Evolutionary conservation across 768 basidiomycete genomes (phyloP), one percentile per base, ranked within the genome.

Genomic region (Hysterangium stoloniferum): DNA sequence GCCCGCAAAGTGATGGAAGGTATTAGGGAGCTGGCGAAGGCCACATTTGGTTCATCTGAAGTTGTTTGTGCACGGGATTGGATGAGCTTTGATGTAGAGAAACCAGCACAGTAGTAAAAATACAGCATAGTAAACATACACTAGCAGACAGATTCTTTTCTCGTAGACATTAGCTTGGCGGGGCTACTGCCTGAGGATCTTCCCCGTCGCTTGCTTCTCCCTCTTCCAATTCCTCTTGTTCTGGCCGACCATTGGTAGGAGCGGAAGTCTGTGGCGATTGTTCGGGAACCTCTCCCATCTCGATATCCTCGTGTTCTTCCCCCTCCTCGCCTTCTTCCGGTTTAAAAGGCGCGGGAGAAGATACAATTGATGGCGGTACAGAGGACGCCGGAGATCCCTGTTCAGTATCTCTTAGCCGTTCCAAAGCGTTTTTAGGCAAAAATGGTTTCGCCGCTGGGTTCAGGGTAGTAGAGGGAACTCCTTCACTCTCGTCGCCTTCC

Each of bases 231-330:
- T 61, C 48, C 55, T 77, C 82, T 64, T 71, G 79, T 64, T 78
- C 81, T 52, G 36, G 49, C 44, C 61, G 65, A 24, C 62, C 64
- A 57, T 78, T 70, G 31, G 57, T 56, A 47, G 28, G 29, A 20
- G 55, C 34, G 7, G 32, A 29, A 13, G 28, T 36, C 13, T 67
- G 75, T 54, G 72, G 78, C 2, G 78, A 77, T 47, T 78, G 77
- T 60, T 91, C 88, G 54, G 86, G 82, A 3, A 91, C 77, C 61
- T 91, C 88, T n/a, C 88, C 88, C 88, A 91, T 91, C 65, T 91
- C 88, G 55, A 91, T 89, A 55, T 91, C 87, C 56, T 86, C 76
- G 25, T 72, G 42, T 31, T 56, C 79, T 64, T 56, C 66, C 11
- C 52, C 54, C 57, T 56, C 57, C 52, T 65, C 66, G 3, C 55